Evolutionary conservation across 2,329 filamentous ascomycete species (phyloP).

Genomic region (Talaromyces sp.): DNA sequence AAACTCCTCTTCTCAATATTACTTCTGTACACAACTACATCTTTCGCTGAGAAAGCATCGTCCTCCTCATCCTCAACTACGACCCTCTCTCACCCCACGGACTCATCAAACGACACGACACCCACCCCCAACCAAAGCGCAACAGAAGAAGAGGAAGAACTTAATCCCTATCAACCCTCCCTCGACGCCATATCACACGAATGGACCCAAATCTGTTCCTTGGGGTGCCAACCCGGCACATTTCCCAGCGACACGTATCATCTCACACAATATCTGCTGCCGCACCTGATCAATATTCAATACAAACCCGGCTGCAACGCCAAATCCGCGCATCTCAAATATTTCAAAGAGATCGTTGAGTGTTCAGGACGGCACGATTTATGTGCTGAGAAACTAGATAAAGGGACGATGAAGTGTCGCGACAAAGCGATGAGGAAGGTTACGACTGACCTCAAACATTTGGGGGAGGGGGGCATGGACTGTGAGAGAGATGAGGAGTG

Average conservation of each 20-base stretch:
- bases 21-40: not conserved
- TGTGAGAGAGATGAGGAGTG: slow-evolving; percentile 13
- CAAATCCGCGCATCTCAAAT: slow-evolving; percentile 7
- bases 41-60: not conserved
- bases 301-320: slow-evolving; percentile 12
- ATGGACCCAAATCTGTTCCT: slow-evolving; percentile 15
- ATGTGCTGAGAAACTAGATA: slow-evolving; percentile 12
- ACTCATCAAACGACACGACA: not conserved
- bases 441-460: slow-evolving; percentile 10
- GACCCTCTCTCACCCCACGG: not conserved
- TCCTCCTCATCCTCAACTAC: not conserved
- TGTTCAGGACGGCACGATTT: slow-evolving; percentile 11
- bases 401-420: slow-evolving; percentile 11
- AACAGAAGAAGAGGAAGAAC: not conserved
- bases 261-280: slow-evolving; percentile 10
- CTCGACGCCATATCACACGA: slow-evolving; percentile 14
- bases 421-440: slow-evolving; percentile 15
- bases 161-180: not conserved
- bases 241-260: slow-evolving; percentile 13
- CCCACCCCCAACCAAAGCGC: not conserved
- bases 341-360: slow-evolving; percentile 9
- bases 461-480: slow-evolving; percentile 16
- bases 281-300: slow-evolving; percentile 14
- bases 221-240: slow-evolving; percentile 14
- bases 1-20: slow-evolving; percentile 5